A percentile compares a stretch with the other conserved stretches of the same genome.
Evolutionary conservation across 306 rosid species (phyloP).

Genomic region (Lathyrus sativus): DNA sequence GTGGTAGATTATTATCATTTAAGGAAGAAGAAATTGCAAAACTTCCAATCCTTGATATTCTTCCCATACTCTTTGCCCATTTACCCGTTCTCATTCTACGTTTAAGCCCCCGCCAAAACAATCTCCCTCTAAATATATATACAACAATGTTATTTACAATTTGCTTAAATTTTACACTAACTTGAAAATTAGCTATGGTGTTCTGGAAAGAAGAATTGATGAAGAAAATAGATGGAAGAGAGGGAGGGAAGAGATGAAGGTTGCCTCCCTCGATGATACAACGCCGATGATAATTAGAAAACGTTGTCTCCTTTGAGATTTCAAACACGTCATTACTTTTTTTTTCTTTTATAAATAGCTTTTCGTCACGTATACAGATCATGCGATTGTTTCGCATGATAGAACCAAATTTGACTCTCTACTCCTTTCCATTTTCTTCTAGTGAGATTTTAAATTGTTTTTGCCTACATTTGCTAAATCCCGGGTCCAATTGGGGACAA

Average conservation of each 20-base stretch:
- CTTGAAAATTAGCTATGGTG: too few relatives aligned
- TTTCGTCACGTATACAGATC: background rate
- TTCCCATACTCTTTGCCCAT: slow-evolving; percentile 67
- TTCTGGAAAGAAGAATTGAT: too few relatives aligned
- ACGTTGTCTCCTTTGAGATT: slow-evolving; percentile 4
- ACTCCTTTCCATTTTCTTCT: background rate
- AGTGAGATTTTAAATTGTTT: background rate
- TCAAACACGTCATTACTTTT: slow-evolving; percentile 9
- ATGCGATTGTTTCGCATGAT: background rate
- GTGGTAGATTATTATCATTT: slow-evolving; percentile 64
- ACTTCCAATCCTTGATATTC: slow-evolving; percentile 76
- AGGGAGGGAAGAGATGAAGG: slow-evolving; percentile 2
- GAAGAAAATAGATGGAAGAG: background rate
- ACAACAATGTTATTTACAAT: too few relatives aligned
- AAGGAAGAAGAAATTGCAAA: slow-evolving; percentile 76
- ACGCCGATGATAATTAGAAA: slow-evolving; percentile 31
- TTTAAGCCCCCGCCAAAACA: slow-evolving; percentile 29
- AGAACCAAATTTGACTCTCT: slow-evolving; percentile 22
- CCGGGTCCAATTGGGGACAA: background rate
- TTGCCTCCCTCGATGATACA: slow-evolving; percentile 6
- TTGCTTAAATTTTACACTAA: too few relatives aligned
- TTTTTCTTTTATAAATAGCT: slow-evolving; percentile 10
- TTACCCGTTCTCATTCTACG: slow-evolving; percentile 52
- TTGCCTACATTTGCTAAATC: background rate
- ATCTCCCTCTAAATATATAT: background rate